Conservation (phyloP, 2,329 filamentous ascomycete species). For the Neofusicoccum kwambonambiense region DNA sequence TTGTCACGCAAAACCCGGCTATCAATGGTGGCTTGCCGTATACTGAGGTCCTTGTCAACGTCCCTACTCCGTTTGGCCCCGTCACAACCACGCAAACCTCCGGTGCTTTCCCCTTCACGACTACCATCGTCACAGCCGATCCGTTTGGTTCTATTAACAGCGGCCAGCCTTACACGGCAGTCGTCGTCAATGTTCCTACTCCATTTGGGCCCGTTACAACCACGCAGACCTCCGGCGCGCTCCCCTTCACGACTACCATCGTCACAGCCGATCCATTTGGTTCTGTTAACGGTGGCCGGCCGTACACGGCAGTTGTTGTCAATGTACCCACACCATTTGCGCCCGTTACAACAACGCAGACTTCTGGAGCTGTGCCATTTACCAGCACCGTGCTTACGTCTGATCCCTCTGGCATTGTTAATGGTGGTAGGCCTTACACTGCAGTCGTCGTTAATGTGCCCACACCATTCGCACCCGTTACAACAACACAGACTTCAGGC, state of each 20-base stretch:
- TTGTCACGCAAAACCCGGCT: neutral
- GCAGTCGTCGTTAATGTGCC: neutral
- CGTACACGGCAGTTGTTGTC: neutral
- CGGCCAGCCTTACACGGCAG: neutral
- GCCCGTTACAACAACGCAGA: neutral
- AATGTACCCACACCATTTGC: neutral
- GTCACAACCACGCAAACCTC: neutral
- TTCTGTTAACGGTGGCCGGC: neutral
- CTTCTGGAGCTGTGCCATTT: neutral
- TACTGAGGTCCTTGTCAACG: neutral
- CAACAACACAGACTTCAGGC: neutral
- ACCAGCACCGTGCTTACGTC: neutral
- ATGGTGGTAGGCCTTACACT: neutral
- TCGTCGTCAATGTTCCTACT: neutral
- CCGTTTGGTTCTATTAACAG: neutral
- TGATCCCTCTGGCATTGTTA: neutral
- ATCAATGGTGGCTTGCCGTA: neutral
- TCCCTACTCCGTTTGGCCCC: neutral
- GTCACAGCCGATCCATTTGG: neutral
- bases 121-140: neutral
- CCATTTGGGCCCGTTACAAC: neutral
- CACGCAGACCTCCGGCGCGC: neutral
- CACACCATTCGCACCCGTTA: neutral
- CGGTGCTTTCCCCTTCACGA: neutral
- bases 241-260: neutral